Evolutionary conservation across 2,329 filamentous ascomycete species (phyloP).

Genomic region (Penicillium expansum): DNA sequence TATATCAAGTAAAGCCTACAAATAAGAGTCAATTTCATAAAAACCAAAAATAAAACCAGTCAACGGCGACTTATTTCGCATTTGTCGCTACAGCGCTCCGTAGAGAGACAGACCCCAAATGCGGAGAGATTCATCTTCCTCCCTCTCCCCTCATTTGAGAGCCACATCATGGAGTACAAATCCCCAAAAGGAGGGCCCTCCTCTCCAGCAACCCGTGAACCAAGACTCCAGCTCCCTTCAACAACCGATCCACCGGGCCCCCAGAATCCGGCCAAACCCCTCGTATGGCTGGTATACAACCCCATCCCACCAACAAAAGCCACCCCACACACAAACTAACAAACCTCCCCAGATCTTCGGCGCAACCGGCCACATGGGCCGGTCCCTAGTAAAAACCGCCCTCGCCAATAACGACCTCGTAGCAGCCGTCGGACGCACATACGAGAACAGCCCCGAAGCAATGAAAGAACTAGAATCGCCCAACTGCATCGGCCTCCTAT

Average conservation of each 20-base stretch:
- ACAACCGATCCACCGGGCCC: slow-evolving; percentile 82
- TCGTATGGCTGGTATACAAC: slow-evolving; percentile 79
- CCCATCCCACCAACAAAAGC: not conserved
- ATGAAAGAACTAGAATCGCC: slow-evolving; percentile 69
- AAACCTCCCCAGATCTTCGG: slow-evolving; percentile 69
- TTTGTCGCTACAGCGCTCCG: not conserved
- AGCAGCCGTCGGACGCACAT: slow-evolving; percentile 77
- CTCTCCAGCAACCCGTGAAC: slow-evolving; percentile 34
- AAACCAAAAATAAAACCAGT: not conserved
- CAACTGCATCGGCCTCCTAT: slow-evolving; percentile 72
- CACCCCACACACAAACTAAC: slow-evolving; percentile 3
- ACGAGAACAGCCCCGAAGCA: slow-evolving; percentile 69
- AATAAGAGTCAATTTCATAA: not conserved
- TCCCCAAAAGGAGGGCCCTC: slow-evolving; percentile 25
- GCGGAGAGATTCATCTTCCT: slow-evolving; percentile 24
- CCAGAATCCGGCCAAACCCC: slow-evolving; percentile 66
- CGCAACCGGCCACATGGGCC: slow-evolving; percentile 94
- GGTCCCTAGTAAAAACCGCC: slow-evolving; percentile 79
- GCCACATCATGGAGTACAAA: slow-evolving; percentile 13
- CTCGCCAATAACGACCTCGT: slow-evolving; percentile 79
- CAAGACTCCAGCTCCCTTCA: slow-evolving; percentile 64
- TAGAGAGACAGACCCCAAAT: slow-evolving; percentile 15
- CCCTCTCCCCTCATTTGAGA: not conserved
- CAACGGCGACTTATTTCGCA: not conserved
- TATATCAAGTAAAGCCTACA: not conserved